Conservation (phyloP, 164 flowering plant genomes). For the Magnolia sinica region DNA sequence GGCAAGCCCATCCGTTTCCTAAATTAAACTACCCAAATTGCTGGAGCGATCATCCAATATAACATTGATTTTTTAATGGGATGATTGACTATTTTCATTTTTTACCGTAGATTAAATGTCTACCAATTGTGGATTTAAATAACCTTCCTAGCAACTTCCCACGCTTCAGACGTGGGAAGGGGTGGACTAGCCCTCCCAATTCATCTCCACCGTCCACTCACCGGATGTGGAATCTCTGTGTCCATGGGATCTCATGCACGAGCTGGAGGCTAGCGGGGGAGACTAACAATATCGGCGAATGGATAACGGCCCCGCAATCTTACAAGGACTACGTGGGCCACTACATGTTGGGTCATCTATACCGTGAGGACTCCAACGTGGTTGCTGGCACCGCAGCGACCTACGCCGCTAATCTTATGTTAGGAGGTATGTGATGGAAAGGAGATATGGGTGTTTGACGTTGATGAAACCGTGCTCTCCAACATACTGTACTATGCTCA, state of each 20-base stretch:
- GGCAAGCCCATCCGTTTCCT: too few species aligned
- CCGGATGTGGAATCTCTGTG: constrained; percentile 9
- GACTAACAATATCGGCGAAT: constrained; percentile 37
- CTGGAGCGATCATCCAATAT: too few species aligned
- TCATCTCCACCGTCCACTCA: constrained; percentile 24
- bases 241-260: constrained; percentile 21
- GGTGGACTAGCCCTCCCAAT: constrained; percentile 3
- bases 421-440: constrained; percentile 29
- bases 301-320: constrained; percentile 31
- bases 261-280: constrained; percentile 44
- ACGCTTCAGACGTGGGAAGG: not conserved
- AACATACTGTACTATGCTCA: constrained; percentile 28
- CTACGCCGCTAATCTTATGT: constrained; percentile 18
- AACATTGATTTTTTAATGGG: too few species aligned
- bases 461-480: constrained; percentile 39
- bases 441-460: constrained; percentile 38
- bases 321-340: constrained; percentile 42
- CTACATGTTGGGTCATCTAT: constrained; percentile 45
- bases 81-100: too few species aligned
- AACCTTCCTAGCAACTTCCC: not conserved
- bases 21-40: too few species aligned
- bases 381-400: constrained; percentile 13
- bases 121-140: too few species aligned
- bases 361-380: constrained; percentile 29
- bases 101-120: too few species aligned